These are phyloP conservation scores for Cucurbita pepo DNA, from an alignment of 306 rosid genomes.

Conservation along the genomic window DNA sequence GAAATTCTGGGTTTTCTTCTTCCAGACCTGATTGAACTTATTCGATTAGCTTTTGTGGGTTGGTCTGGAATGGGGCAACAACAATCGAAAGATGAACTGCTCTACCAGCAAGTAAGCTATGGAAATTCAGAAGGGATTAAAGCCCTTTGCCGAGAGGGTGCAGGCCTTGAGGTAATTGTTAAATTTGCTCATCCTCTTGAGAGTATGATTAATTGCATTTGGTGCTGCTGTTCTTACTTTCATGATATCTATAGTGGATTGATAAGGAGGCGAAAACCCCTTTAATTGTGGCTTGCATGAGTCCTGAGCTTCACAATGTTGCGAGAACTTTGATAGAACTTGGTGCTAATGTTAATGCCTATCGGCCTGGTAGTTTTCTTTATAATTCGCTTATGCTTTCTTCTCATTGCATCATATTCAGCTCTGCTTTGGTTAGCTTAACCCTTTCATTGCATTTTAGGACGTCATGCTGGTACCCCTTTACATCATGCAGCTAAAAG, in stretches of 20 bases:
- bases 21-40: neutral
- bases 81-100: constrained; percentile 67
- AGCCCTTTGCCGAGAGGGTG: constrained; percentile 63
- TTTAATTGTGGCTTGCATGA: constrained; percentile 77
- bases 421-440: neutral
- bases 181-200: neutral
- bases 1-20: neutral
- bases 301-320: constrained; percentile 43
- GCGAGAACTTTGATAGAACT: constrained; percentile 70
- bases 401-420: neutral
- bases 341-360: constrained; percentile 84
- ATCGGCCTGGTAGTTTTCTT: constrained; percentile 55
- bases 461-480: constrained; percentile 59
- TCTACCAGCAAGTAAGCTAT: constrained; percentile 69
- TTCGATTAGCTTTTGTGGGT: neutral
- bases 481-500: constrained; percentile 94
- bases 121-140: constrained; percentile 69
- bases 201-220: neutral
- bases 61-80: constrained; percentile 59
- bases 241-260: constrained; percentile 38
- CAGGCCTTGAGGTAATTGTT: constrained; percentile 68
- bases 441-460: neutral
- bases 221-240: constrained; percentile 11
- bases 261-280: constrained; percentile 76
- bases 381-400: neutral